Conservation (phyloP, 768 basidiomycete genomes). For the Psilocybe cyanescens region DNA sequence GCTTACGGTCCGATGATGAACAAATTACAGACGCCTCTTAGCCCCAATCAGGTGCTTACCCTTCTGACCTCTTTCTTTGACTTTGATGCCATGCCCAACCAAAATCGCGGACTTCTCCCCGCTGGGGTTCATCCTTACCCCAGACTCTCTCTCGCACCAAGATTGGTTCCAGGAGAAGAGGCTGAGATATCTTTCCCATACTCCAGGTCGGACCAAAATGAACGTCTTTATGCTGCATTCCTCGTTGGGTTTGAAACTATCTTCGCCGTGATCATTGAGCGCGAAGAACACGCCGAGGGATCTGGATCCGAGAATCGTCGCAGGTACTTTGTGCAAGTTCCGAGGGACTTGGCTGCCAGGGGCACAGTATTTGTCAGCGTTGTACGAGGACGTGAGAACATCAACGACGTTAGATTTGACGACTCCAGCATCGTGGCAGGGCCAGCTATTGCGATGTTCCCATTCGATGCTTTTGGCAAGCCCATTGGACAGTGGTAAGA, state of each 20-base stretch:
- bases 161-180: slow-evolving; percentile 25
- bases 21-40: slow-evolving; percentile 38
- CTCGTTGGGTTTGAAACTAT: slow-evolving; percentile 47
- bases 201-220: slow-evolving; percentile 15
- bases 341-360: slow-evolving; percentile 34
- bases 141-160: slow-evolving; percentile 22
- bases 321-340: slow-evolving; percentile 37
- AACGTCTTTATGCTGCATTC: slow-evolving; percentile 49
- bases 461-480: slow-evolving; percentile 26
- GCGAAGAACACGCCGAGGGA: not conserved
- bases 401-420: slow-evolving; percentile 23
- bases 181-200: slow-evolving; percentile 26
- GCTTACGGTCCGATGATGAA: not conserved
- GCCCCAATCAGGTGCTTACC: slow-evolving; percentile 42
- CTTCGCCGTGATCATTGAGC: slow-evolving; percentile 39
- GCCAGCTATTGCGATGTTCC: slow-evolving; percentile 49
- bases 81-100: slow-evolving; percentile 54
- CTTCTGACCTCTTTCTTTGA: slow-evolving; percentile 50
- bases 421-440: slow-evolving; percentile 60
- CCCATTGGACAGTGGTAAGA: not conserved
- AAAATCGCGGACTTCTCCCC: slow-evolving; percentile 49
- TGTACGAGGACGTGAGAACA: slow-evolving; percentile 31
- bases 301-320: not conserved
- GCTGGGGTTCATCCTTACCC: slow-evolving; percentile 29
- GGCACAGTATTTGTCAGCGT: slow-evolving; percentile 60